Evolutionary conservation across 768 basidiomycete genomes (phyloP).

Genomic region (Erythrobasidium yunnanense): DNA sequence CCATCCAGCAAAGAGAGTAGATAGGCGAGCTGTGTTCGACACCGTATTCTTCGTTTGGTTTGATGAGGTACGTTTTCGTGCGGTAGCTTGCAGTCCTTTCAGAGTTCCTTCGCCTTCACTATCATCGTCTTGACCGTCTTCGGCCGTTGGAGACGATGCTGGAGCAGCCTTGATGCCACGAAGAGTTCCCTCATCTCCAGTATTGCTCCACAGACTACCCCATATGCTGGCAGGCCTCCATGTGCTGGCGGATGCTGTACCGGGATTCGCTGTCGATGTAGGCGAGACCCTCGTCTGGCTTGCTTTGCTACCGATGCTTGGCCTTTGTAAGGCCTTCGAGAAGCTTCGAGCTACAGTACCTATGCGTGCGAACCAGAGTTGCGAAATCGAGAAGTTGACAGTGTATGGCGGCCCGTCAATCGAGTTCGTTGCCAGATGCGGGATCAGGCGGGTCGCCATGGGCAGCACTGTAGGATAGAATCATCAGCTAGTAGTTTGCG

Average conservation of each 20-base stretch:
- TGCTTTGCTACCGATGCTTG: neutral
- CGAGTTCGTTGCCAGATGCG: neutral
- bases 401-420: neutral
- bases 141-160: neutral
- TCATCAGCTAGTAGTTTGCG: too few relatives aligned
- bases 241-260: neutral
- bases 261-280: conserved; percentile 38
- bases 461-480: conserved; percentile 19
- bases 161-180: neutral
- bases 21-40: conserved; percentile 27
- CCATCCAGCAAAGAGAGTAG: conserved; percentile 35
- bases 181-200: neutral
- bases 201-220: conserved; percentile 16
- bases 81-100: conserved; percentile 27
- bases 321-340: conserved; percentile 18
- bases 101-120: conserved; percentile 40
- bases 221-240: conserved; percentile 29
- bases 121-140: conserved; percentile 44
- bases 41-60: neutral
- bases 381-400: neutral
- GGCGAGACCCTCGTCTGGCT: neutral
- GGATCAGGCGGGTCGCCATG: neutral
- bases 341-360: conserved; percentile 27
- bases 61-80: neutral
- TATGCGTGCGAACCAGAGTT: conserved; percentile 16